Percentiles rank a stretch among this genome's conserved stretches.
Conservation (phyloP, 345 rosid genomes). For the Sisymbrium altissimum region DNA sequence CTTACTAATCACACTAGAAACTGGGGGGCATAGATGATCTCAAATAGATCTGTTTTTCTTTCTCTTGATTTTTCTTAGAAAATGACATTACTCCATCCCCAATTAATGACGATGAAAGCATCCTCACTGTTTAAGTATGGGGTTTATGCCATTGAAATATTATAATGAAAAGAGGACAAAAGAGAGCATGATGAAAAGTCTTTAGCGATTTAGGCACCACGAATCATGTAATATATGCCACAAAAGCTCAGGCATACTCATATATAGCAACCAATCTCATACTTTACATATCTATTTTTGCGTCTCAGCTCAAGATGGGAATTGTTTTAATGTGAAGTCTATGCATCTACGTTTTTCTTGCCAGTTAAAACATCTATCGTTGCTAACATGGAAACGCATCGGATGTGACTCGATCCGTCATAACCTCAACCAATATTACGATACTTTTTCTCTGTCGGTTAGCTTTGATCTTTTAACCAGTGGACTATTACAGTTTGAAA, state of each 20-base stretch:
- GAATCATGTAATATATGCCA: slow-evolving; percentile 7
- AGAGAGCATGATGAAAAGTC: neutral
- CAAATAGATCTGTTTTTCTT: slow-evolving; percentile 1
- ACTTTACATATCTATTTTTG: neutral
- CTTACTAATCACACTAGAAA: slow-evolving; percentile 20
- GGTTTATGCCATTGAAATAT: neutral
- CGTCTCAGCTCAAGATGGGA: neutral
- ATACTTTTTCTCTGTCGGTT: neutral
- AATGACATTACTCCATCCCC: slow-evolving; percentile 10
- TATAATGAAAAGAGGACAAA: neutral
- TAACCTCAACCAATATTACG: neutral
- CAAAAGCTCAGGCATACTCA: neutral
- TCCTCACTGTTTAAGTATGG: slow-evolving; percentile 19
- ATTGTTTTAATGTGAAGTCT: neutral
- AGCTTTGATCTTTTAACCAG: neutral
- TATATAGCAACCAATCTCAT: neutral
- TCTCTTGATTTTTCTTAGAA: slow-evolving; percentile 9
- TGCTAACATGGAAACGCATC: neutral
- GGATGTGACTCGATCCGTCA: neutral
- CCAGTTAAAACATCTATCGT: neutral
- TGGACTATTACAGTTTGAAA: neutral
- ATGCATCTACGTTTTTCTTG: neutral
- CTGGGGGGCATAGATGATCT: slow-evolving; percentile 21
- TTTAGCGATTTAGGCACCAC: neutral
- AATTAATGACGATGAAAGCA: slow-evolving; percentile 3